Evolutionary conservation across 345 rosid genomes (phyloP).

Genomic region (Camelina laxa): DNA sequence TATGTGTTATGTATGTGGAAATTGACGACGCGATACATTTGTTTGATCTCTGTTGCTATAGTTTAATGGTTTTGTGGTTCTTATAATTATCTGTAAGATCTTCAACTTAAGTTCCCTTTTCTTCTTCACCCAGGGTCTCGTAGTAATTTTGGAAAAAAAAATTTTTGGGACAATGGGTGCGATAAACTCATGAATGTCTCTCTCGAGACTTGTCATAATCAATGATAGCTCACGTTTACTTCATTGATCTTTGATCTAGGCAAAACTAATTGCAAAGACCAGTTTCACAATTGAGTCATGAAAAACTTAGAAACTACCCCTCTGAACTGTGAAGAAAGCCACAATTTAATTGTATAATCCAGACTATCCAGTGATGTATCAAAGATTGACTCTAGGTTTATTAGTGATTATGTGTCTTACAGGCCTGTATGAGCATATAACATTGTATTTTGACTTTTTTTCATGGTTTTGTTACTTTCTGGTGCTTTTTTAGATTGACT

Average conservation of each 20-base stretch:
- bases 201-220: too few species aligned
- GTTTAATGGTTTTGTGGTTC: neutral
- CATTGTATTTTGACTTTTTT: neutral
- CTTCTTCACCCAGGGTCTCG: neutral
- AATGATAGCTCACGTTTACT: too few species aligned
- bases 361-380: neutral
- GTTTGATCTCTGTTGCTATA: conserved; percentile 6
- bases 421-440: neutral
- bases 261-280: neutral
- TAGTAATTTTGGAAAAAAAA: neutral
- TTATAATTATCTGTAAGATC: neutral
- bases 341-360: neutral
- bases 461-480: too few species aligned
- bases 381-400: neutral
- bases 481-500: too few species aligned
- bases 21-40: neutral
- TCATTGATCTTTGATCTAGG: conserved; percentile 28
- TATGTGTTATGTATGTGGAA: neutral
- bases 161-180: neutral
- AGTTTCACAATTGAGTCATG: neutral
- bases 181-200: neutral
- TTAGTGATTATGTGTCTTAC: neutral
- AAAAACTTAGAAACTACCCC: neutral
- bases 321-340: neutral
- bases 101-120: neutral